Conservation (phyloP, 345 rosid genomes). For the Moricandia moricandioides region DNA sequence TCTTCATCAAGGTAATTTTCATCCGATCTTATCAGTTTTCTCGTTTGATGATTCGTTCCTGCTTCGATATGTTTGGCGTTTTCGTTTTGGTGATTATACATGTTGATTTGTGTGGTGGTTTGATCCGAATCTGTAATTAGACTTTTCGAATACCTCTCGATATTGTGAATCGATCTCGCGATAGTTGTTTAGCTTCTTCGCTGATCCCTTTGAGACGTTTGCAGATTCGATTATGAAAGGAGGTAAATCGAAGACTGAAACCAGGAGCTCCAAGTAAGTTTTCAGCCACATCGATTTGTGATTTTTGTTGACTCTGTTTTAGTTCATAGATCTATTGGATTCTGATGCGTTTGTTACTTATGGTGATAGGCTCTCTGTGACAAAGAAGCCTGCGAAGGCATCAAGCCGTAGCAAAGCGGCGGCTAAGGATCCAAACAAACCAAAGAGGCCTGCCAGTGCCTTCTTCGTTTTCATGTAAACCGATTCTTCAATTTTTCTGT, state of each 20-base stretch:
- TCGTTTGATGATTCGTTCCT: background rate
- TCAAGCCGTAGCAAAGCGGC: conserved; percentile 44
- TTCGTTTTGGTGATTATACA: background rate
- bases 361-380: conserved; percentile 65
- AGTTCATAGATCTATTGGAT: too few species aligned
- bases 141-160: too few species aligned
- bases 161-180: too few species aligned
- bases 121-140: too few species aligned
- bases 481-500: background rate
- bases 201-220: too few species aligned
- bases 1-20: conserved; percentile 21
- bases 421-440: conserved; percentile 68
- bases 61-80: background rate
- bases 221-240: conserved; percentile 82
- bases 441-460: conserved; percentile 71
- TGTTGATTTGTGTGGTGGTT: background rate
- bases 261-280: conserved; percentile 72
- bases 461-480: conserved; percentile 91
- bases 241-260: conserved; percentile 78
- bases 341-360: background rate
- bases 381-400: conserved; percentile 57
- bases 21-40: conserved; percentile 1
- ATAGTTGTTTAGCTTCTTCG: too few species aligned
- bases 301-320: background rate
- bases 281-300: background rate